Evolutionary conservation across 1,139 yeast species (phyloP), one percentile per base, ranked within the genome.

Genomic region (Geotrichum restrictum): DNA sequence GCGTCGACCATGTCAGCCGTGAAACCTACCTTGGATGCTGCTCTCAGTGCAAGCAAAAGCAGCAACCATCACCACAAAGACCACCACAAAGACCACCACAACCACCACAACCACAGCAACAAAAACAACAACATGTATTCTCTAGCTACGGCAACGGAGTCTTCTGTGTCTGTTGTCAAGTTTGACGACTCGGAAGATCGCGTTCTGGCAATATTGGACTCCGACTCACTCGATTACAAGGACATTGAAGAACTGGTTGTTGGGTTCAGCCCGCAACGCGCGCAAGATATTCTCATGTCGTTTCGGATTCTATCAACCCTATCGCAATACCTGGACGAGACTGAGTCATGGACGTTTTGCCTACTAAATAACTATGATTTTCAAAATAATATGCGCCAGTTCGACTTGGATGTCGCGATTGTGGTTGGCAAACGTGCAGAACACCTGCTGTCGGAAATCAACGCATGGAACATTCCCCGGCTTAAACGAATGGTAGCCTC

Each of bases 401-500:
- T 68, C 50, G 70, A 67, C 56, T 54, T 64, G 38, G 69, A 68
- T 53, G 58, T 68, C 31, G 72, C 72, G 3, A 58, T 56, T n/a
- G 61, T 61, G 45, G 69, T 68, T 10, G 64, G 64, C 38, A 56
- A 58, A 2, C 55, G 70, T 19, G 60, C 68, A 5, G 64, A 62
- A 48, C 56, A 56, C 41, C 55, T 69, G 51, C 59, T 67, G 53
- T 53, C 55, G 16, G 66, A 67, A 49, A 60, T 68, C 42, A 56
- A 59, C 22, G 54, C 61, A 5, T 68, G 71, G 71, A 64, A 65
- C 48, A 59, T 69, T 29, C 59, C 62, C 16, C 55, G 57, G n/a
- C 60, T 69, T n/a, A 66, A 68, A 51, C 57, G 56, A 32, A 66
- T 66, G 52, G 68, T 68, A 11, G 53, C 57, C 27, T 45, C 51